Evolutionary conservation across 73 alveolate species (phyloP).

Genomic region (Tetrahymena borealis): DNA sequence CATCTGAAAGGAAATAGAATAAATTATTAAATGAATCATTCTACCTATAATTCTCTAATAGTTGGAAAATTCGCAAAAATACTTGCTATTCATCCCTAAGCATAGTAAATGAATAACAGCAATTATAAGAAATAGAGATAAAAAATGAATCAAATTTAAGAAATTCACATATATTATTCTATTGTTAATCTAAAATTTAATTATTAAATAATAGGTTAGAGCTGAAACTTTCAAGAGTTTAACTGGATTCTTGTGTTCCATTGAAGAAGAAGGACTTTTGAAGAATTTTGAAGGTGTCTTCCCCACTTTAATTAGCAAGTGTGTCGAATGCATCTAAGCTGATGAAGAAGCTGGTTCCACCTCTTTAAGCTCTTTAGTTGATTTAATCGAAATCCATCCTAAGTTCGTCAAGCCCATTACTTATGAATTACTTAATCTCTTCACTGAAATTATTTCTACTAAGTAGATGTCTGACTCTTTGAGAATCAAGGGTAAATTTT

Average conservation of each 20-base stretch:
- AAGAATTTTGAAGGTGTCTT: conserved; percentile 8
- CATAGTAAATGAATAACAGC: too few species aligned
- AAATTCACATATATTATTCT: too few species aligned
- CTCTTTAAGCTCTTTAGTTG: conserved; percentile 14
- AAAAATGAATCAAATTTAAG: too few species aligned
- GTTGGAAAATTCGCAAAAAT: too few species aligned
- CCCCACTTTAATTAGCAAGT: conserved; percentile 8
- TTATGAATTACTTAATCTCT: conserved; percentile 5
- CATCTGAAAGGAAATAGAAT: background rate
- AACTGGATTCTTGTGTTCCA: conserved; percentile 23
- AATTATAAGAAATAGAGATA: too few species aligned
- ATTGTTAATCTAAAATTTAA: background rate
- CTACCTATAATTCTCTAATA: too few species aligned
- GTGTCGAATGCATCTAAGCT: conserved; percentile 18
- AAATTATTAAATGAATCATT: too few species aligned
- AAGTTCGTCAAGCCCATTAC: conserved; percentile 18
- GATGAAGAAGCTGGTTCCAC: conserved; percentile 27
- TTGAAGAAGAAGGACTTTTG: conserved; percentile 29
- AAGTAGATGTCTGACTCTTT: background rate
- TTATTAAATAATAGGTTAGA: conserved; percentile 17
- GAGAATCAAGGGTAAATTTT: background rate
- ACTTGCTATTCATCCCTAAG: too few species aligned
- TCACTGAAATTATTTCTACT: conserved; percentile 12
- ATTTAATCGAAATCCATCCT: conserved; percentile 31
- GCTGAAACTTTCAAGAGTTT: conserved; percentile 25